Conservation (phyloP, 2,329 filamentous ascomycete genomes). For the Aspergillus aculeatus region DNA sequence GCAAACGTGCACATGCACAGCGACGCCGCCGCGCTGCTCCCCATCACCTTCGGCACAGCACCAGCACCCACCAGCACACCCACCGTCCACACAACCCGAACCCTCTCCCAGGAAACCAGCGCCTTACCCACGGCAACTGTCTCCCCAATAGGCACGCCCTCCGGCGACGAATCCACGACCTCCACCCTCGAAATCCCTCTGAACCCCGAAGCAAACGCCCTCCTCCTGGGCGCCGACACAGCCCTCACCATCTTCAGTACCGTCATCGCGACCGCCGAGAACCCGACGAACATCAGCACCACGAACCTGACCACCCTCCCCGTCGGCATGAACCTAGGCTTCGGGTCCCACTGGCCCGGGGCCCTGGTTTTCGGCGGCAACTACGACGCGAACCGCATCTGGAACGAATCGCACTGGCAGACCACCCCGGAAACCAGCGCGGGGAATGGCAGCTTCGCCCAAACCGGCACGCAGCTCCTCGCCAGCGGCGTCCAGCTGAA, state of each 20-base stretch:
- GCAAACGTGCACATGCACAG: background rate
- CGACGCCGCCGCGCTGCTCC: background rate
- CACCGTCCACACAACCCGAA: too few relatives aligned
- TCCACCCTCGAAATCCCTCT: background rate
- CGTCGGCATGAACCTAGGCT: conserved; percentile 6
- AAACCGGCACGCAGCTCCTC: background rate
- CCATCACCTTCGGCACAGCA: background rate
- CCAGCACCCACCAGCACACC: background rate
- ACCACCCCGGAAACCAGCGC: conserved; percentile 5
- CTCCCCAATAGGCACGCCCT: background rate
- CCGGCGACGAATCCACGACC: background rate
- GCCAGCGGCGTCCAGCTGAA: background rate
- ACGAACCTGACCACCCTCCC: conserved; percentile 1
- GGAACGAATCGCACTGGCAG: conserved; percentile 7
- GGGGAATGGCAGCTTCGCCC: background rate
- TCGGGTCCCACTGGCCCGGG: conserved; percentile 2
- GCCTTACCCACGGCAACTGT: background rate
- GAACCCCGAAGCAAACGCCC: background rate
- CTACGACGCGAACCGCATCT: conserved; percentile 10
- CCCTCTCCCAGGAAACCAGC: too few relatives aligned
- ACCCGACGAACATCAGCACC: background rate
- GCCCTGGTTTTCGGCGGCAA: conserved; percentile 2
- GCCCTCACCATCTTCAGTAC: background rate
- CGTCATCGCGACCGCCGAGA: background rate
- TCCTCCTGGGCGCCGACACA: conserved; percentile 1